A percentile compares a stretch with the other conserved stretches of the same genome.
phyloP scores from a whole-genome alignment of 148 eudicot species.

The Nepenthes gracilis region DNA sequence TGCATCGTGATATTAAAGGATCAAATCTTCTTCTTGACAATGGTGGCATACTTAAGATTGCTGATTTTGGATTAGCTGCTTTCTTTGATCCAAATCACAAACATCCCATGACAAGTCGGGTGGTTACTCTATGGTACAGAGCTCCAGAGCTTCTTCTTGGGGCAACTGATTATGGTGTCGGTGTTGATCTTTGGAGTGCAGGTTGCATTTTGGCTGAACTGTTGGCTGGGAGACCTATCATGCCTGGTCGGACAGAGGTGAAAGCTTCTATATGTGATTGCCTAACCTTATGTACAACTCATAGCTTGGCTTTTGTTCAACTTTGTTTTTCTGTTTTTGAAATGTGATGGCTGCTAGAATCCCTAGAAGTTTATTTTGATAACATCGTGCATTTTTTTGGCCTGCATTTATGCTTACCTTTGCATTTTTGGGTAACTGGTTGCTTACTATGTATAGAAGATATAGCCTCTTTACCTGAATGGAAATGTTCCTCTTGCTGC shows the following conservation, averaged over 20 bases:
- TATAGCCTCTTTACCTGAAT: too few species aligned
- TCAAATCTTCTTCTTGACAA: constrained; percentile 6
- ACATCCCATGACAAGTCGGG: constrained; percentile 10
- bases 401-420: too few species aligned
- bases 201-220: constrained; percentile 13
- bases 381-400: too few species aligned
- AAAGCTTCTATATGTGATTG: too few species aligned
- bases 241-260: constrained; percentile 17
- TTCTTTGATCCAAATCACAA: constrained; percentile 8
- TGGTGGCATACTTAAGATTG: constrained; percentile 5
- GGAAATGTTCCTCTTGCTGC: too few species aligned
- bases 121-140: constrained; percentile 12
- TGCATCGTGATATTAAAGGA: constrained; percentile 8
- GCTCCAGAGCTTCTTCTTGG: constrained; percentile 10
- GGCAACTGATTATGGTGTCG: constrained; percentile 8
- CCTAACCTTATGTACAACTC: too few species aligned
- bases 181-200: constrained; percentile 11
- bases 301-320: too few species aligned
- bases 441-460: too few species aligned
- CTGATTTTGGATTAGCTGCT: constrained; percentile 8
- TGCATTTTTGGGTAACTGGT: too few species aligned
- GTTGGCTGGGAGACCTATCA: constrained; percentile 6
- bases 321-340: too few species aligned
- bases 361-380: too few species aligned
- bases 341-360: too few species aligned